Evolutionary conservation across 2,329 filamentous ascomycete species (phyloP).

Genomic region (Penicillium italicum): DNA sequence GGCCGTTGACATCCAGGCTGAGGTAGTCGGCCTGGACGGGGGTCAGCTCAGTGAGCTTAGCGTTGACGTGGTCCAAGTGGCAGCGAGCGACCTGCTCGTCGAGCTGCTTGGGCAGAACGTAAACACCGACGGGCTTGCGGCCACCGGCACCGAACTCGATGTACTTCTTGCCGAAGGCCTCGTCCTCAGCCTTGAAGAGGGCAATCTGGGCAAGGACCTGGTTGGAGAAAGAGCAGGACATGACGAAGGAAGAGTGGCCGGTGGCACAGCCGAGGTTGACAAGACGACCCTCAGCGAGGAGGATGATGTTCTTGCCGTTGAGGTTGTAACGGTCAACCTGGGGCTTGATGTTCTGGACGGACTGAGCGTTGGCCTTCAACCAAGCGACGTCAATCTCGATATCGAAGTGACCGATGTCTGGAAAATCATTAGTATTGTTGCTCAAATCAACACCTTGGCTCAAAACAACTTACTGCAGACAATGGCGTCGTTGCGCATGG

Average conservation of each 20-base stretch:
- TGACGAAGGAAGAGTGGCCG: constrained; percentile 98
- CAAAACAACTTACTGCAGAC: constrained; percentile 67
- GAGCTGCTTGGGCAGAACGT: constrained; percentile 96
- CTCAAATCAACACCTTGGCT: too few species aligned
- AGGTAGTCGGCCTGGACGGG: constrained; percentile 92
- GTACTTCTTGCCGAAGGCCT: constrained; percentile 87
- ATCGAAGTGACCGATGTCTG: constrained; percentile 96
- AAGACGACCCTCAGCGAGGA: constrained; percentile 95
- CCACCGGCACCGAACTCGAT: constrained; percentile 89
- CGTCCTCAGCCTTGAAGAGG: constrained; percentile 89
- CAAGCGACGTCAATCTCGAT: constrained; percentile 99
- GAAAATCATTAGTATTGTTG: background rate
- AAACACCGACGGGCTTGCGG: constrained; percentile 89
- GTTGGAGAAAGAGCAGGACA: constrained; percentile 99
- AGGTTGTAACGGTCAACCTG: constrained; percentile 98
- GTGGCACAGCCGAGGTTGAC: constrained; percentile 99
- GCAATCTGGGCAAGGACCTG: constrained; percentile 99
- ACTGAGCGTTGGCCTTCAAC: constrained; percentile 95
- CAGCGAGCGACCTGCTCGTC: constrained; percentile 97
- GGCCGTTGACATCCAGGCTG: constrained; percentile 77
- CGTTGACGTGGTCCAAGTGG: constrained; percentile 90
- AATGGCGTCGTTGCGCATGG: constrained; percentile 95
- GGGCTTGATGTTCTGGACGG: constrained; percentile 98
- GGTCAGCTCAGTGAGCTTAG: constrained; percentile 83
- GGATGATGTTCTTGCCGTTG: constrained; percentile 95